These are phyloP conservation scores for Elasticomyces elasticus DNA, from an alignment of 495 filamentous ascomycete species.

Conservation along the genomic window DNA sequence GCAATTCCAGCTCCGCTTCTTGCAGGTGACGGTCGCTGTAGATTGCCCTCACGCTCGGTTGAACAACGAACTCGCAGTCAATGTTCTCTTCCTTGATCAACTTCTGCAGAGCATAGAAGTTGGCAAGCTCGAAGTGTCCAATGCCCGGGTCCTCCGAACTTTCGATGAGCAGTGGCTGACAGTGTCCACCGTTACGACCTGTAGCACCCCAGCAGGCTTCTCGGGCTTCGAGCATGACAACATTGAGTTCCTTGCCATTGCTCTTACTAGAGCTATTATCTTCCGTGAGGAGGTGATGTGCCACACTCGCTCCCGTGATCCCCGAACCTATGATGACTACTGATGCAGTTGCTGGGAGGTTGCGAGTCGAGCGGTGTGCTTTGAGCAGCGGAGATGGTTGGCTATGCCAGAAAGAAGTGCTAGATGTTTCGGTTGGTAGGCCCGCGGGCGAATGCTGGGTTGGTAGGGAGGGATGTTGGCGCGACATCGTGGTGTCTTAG, in stretches of 20 bases:
- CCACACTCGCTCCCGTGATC: slow-evolving; percentile 59
- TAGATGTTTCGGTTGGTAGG: slow-evolving; percentile 46
- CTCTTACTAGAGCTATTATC: slow-evolving; percentile 22
- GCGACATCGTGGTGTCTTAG: slow-evolving; percentile 7
- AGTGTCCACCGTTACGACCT: slow-evolving; percentile 69
- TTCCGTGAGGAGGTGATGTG: slow-evolving; percentile 46
- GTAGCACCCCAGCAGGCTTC: slow-evolving; percentile 75
- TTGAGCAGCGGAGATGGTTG: slow-evolving; percentile 47
- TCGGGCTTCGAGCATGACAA: slow-evolving; percentile 71
- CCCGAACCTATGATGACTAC: slow-evolving; percentile 66
- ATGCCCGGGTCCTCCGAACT: slow-evolving; percentile 35
- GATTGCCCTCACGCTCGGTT: slow-evolving; percentile 46
- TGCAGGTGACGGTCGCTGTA: slow-evolving; percentile 39
- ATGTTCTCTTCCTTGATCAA: slow-evolving; percentile 45
- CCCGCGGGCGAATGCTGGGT: slow-evolving; percentile 2
- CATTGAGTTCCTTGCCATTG: slow-evolving; percentile 24
- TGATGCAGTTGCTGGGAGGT: slow-evolving; percentile 49
- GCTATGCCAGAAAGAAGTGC: slow-evolving; percentile 64
- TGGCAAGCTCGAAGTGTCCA: slow-evolving; percentile 54
- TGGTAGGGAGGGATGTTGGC: slow-evolving; percentile 10
- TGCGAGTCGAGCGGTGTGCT: slow-evolving; percentile 48
- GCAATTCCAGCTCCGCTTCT: slow-evolving; percentile 35
- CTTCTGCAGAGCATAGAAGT: slow-evolving; percentile 42
- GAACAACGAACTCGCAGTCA: slow-evolving; percentile 51
- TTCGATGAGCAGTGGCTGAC: slow-evolving; percentile 52